Base-by-base conservation (phyloP, 805 yeast species). In the Candida coquimbonensis region DNA sequence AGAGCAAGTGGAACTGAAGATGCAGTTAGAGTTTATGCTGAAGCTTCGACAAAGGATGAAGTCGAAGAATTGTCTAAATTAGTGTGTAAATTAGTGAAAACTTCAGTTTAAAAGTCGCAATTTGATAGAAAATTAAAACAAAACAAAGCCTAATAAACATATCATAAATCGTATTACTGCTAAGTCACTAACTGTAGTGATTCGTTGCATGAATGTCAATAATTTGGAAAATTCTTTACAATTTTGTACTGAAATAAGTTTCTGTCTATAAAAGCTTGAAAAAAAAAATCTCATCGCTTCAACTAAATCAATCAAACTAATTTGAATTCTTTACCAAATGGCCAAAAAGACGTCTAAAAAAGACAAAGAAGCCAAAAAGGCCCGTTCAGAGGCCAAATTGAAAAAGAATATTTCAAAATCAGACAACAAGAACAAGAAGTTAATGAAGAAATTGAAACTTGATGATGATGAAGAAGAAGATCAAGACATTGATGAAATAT, bases 1-100 rank as follows among this genome's bases (percentile, higher is more conserved):
- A 78, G 99, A 55, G 98, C 99, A 9, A 84, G 95, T 49, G 99
- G 99, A 13, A 93, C 99, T 1, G 99, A 93, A 63, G 95, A 93
- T 63, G 98, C 96, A 0, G 97, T 93, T 2, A 78, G 99, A 55
- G 87, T 93, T 7, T 93, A 93, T 55, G 93, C 96, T 1, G 99
- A 93, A 64, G 96, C 96, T 0, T 71, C 68, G 3, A 74, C 78
- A 0, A 56, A 55, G 36, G 66, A 62, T 11, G 74, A 73, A 24
- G 80, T 81, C 26, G 73, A 69, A 19, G 63, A 64, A 34, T 65
- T 84, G 37, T 69, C 76, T 2, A 49, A 57, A 3, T 55, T 56
- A 24, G 77, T 77, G 2, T 62, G 65, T 39, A 61, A 59, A 25
- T 52, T 72, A 9, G 74, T 74, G 6, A 53, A 56, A 31, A 44